A percentile compares a stretch with the other conserved stretches of the same genome.
Conservation (phyloP, 208 protist species). For the Porcisia hertigi region DNA sequence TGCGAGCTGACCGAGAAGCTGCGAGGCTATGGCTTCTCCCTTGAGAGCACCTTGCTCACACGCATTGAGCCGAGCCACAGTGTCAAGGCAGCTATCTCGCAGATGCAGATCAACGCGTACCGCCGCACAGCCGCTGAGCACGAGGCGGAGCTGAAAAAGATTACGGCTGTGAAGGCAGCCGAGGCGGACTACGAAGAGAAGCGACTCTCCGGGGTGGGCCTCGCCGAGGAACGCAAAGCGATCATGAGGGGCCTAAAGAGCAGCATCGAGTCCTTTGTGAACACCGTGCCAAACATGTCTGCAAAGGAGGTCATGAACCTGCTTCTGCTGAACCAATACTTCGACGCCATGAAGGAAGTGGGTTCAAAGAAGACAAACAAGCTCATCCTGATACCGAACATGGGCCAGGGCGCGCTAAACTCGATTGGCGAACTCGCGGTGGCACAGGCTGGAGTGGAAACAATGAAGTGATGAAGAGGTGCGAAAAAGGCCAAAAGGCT, state of each 20-base stretch:
- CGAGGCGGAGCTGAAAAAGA: slow-evolving; percentile 71
- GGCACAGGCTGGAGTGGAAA: slow-evolving; percentile 20
- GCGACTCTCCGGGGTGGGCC: slow-evolving; percentile 65
- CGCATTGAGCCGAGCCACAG: slow-evolving; percentile 66
- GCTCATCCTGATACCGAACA: slow-evolving; percentile 55
- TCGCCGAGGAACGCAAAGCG: slow-evolving; percentile 67
- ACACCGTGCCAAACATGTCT: slow-evolving; percentile 45
- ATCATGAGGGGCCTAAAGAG: slow-evolving; percentile 73
- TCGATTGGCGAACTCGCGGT: slow-evolving; percentile 43
- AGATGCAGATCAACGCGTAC: slow-evolving; percentile 76
- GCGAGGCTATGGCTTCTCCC: slow-evolving; percentile 54
- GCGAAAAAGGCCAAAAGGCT: neutral
- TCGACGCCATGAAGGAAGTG: slow-evolving; percentile 82
- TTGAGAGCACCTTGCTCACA: slow-evolving; percentile 75
- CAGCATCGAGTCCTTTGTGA: slow-evolving; percentile 63
- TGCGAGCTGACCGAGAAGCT: slow-evolving; percentile 65
- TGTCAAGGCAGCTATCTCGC: slow-evolving; percentile 78
- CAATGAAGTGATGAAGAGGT: slow-evolving; percentile 34
- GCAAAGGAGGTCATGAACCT: slow-evolving; percentile 73
- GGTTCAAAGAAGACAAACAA: slow-evolving; percentile 38
- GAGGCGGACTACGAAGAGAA: slow-evolving; percentile 79
- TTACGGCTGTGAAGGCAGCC: slow-evolving; percentile 60
- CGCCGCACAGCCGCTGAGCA: slow-evolving; percentile 62
- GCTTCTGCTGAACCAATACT: slow-evolving; percentile 83
- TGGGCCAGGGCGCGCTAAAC: neutral